Percentiles rank a stretch among this genome's conserved stretches.
Evolutionary conservation across 202 grass and related monocot genomes (phyloP).

Genomic region (Setaria italica): DNA sequence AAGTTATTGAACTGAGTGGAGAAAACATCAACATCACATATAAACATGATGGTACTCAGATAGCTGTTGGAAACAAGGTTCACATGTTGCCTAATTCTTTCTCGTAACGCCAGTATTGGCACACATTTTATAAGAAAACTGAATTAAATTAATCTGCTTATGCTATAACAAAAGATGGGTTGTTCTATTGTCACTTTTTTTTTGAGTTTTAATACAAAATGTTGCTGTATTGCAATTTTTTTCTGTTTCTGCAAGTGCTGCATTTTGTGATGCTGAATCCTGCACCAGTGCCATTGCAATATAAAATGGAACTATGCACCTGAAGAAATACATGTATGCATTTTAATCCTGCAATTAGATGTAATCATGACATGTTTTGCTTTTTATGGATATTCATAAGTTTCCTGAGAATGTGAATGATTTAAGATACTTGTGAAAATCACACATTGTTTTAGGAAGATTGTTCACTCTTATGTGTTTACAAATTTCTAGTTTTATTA

Average conservation of each 20-base stretch:
- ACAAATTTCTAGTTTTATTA: slow-evolving; percentile 15
- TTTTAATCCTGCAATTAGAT: slow-evolving; percentile 14
- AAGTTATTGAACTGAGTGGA: slow-evolving; percentile 93
- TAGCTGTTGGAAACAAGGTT: slow-evolving; percentile 99
- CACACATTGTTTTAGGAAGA: neutral
- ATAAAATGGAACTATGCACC: neutral
- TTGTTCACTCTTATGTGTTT: slow-evolving; percentile 5
- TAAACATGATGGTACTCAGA: slow-evolving; percentile 90
- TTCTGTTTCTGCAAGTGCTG: slow-evolving; percentile 6
- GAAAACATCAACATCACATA: slow-evolving; percentile 99
- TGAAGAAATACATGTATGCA: slow-evolving; percentile 13
- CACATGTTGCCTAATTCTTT: slow-evolving; percentile 37
- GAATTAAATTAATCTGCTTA: slow-evolving; percentile 22
- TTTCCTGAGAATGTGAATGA: slow-evolving; percentile 16
- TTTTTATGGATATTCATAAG: neutral
- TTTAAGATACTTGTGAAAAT: slow-evolving; percentile 29
- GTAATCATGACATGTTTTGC: neutral
- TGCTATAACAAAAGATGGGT: slow-evolving; percentile 29
- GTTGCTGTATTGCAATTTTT: neutral
- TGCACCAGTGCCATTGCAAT: neutral
- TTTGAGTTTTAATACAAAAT: neutral
- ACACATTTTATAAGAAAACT: slow-evolving; percentile 14
- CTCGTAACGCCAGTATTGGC: neutral
- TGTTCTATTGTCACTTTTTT: neutral
- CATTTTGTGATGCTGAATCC: neutral